Conservation (phyloP, 768 basidiomycete species). For the Tylopilus intermedius region DNA sequence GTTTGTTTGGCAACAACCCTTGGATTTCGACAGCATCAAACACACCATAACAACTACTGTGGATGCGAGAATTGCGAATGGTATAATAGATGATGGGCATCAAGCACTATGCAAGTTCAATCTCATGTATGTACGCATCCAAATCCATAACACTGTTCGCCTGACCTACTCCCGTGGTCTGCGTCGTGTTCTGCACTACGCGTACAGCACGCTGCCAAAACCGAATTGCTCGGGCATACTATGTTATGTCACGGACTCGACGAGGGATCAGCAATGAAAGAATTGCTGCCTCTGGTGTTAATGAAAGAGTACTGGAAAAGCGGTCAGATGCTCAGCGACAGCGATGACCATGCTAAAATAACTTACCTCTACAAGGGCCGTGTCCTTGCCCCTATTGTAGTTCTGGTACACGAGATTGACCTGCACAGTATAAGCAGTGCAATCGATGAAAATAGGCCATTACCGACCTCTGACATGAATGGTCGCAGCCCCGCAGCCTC, state of each 20-base stretch:
- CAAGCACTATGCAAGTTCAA: not conserved
- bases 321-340: not conserved
- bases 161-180: not conserved
- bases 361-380: slow-evolving; percentile 49
- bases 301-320: slow-evolving; percentile 47
- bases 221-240: not conserved
- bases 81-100: not conserved
- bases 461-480: slow-evolving; percentile 40
- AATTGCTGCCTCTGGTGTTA: slow-evolving; percentile 46
- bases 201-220: slow-evolving; percentile 3
- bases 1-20: slow-evolving; percentile 13
- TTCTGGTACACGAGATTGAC: slow-evolving; percentile 57
- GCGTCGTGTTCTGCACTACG: not conserved
- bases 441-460: not conserved
- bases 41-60: not conserved
- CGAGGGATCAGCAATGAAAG: slow-evolving; percentile 36
- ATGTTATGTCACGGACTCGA: slow-evolving; percentile 14
- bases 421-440: slow-evolving; percentile 25
- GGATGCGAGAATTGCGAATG: no score
- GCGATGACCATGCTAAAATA: not conserved
- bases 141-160: slow-evolving; percentile 18
- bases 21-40: slow-evolving; percentile 15
- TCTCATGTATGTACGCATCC: slow-evolving; percentile 13
- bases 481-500: slow-evolving; percentile 45
- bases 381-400: slow-evolving; percentile 42